These are phyloP conservation scores for Chytridiales sp. DNA, from an alignment of 371 early-diverging fungal genomes.

Conservation along the genomic window DNA sequence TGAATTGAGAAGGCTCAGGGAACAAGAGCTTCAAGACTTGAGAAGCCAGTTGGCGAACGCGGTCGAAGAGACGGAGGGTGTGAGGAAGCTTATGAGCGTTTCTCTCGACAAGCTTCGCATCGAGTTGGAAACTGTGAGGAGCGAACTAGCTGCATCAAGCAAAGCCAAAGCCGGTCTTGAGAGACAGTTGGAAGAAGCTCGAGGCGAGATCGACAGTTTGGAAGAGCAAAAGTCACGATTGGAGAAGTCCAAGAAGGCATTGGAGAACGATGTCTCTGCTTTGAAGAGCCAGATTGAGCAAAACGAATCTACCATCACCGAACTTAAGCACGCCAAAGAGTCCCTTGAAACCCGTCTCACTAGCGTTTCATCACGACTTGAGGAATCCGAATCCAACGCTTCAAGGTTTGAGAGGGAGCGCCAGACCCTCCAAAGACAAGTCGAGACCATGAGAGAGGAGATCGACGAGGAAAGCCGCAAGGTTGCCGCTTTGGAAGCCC, in stretches of 20 bases:
- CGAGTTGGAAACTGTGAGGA: conserved; percentile 62
- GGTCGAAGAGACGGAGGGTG: conserved; percentile 65
- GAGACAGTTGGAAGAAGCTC: conserved; percentile 49
- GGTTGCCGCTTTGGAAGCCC: conserved; percentile 40
- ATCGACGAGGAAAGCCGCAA: conserved; percentile 50
- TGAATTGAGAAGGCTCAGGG: conserved; percentile 72
- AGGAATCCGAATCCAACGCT: conserved; percentile 53
- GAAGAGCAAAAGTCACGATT: conserved; percentile 47
- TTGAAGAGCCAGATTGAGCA: conserved; percentile 47
- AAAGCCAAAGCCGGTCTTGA: conserved; percentile 52
- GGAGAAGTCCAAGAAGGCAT: conserved; percentile 58
- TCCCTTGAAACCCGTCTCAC: conserved; percentile 54
- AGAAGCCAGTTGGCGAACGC: conserved; percentile 57
- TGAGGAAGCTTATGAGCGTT: conserved; percentile 49
- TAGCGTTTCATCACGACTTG: conserved; percentile 49
- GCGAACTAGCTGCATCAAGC: conserved; percentile 60
- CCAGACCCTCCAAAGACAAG: conserved; percentile 51
- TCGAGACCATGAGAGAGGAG: conserved; percentile 45
- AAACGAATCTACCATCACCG: conserved; percentile 46
- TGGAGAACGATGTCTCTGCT: conserved; percentile 51
- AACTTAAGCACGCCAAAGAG: conserved; percentile 54
- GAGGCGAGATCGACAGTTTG: conserved; percentile 47
- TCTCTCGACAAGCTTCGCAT: conserved; percentile 54
- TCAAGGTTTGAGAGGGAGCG: conserved; percentile 61
- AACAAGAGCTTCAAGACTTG: conserved; percentile 67